Base-by-base conservation (phyloP, 352 stramenopile genomes). In the Phytophthora cryptogea region DNA sequence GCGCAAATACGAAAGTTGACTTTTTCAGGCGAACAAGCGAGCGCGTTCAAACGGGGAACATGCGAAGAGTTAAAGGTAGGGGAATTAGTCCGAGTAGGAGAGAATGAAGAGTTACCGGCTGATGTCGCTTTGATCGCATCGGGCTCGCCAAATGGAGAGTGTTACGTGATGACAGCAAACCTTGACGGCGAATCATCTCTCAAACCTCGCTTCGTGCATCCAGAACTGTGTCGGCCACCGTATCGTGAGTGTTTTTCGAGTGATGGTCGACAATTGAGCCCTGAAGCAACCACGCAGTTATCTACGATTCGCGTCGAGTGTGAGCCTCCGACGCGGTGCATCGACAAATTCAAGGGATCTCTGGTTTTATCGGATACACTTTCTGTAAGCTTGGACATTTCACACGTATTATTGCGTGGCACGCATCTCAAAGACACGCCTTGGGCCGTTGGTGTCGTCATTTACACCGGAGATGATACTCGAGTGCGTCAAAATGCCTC, bases 131-230 rank as follows among this genome's bases (percentile, higher is more conserved):
- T 96, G 23, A 35, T 96, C n/a, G 68, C 67, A 2, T 75, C 74
- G 5, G 87, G 78, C 27, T 68, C 70, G 20, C 33, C 66, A 1
- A 85, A 83, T 41, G 81, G 88, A 0, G 70, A 86, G 45, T 92
- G 80, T 61, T 95, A 85, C 44, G 84, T 94, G 14, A 89, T 86
- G 79, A 96, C 89, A 0, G 79, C 86, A 7, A 96, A 94, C 44
- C 64, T 97, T 9, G 89, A 97, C 54, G 89, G 89, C 2, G 89
- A 97, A 56, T 96, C 89, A 7, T 95, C 92, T 13, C 61, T 97
- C 26, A 97, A 97, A 60, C 76, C 83, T 0, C 72, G 85, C 0
- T 80, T 88, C 39, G 80, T 86, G n/a, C 77, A 75, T 8, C 49
- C 66, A 16, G 58, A 78, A 5, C 43, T 89, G 3, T 76, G 66